Base-by-base conservation (phyloP, 176 grass and related monocot genomes). In the Oryza brachyantha region DNA sequence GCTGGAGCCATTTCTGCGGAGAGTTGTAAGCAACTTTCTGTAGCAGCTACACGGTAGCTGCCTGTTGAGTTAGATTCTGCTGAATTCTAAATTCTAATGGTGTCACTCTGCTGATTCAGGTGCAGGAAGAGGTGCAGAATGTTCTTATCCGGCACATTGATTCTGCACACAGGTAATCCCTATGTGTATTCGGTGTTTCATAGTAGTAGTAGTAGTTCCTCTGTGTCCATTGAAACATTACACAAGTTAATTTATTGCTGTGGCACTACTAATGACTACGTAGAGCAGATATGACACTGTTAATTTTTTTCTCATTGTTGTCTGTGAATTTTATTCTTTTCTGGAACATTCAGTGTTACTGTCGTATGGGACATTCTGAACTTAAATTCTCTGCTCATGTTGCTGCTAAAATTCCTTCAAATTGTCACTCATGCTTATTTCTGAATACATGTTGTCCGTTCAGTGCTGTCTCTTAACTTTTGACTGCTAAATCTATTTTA, bases 91-190 rank as follows among this genome's bases (percentile, higher is more conserved):
- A 52, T 86, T 72, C 34, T 83, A 26, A 83, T 83, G 69, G 24
- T 29, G 32, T 62, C 1, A 68, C 25, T 41, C 45, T 67, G 17
- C 39, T 76, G 42, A 68, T 70, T 85, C 82, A 96, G 94, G 89
- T 97, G 62, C 95, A 82, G 70, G 91, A 97, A 68, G 96, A 99
- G 72, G 96, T 99, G 71, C 87, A 95, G 48, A 88, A 80, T 82
- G 76, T 89, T 87, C 81, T 99, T 75, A 89, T 86, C 78, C 90
- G 83, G 13, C 84, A 91, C 84, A 86, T 85, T 38, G 91, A 86
- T 81, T 87, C 83, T 5, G 42, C 66, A 14, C 55, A 76, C 57
- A 87, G 81, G 88, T 90, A 84, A 74, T 68, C 26, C 65, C 27
- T 14, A 29, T 32, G 34, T 61, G 54, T 75, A 71, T 64, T 74